Evolutionary conservation across 2,329 filamentous ascomycete species (phyloP).

Genomic region (Didymella sp.): DNA sequence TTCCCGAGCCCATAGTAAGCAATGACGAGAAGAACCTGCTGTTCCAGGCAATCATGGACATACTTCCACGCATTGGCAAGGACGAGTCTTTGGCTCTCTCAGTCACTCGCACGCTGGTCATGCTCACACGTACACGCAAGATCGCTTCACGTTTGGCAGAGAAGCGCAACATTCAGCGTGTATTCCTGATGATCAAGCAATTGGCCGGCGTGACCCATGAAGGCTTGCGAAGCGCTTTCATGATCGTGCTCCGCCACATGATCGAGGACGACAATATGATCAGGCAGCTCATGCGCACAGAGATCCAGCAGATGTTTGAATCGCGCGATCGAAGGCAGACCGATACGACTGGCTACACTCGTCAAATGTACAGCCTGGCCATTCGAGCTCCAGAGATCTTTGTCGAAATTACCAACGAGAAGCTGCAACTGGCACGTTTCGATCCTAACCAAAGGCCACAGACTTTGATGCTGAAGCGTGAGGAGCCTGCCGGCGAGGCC

Average conservation of each 20-base stretch:
- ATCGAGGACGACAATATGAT: slow-evolving; percentile 92
- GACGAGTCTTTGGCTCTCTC: slow-evolving; percentile 85
- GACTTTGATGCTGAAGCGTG: slow-evolving; percentile 60
- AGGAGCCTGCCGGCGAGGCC: slow-evolving; percentile 42
- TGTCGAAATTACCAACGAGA: slow-evolving; percentile 84
- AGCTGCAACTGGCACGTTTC: slow-evolving; percentile 75
- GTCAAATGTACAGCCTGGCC: slow-evolving; percentile 78
- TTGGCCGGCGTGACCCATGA: slow-evolving; percentile 79
- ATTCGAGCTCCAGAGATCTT: slow-evolving; percentile 85
- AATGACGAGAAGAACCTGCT: slow-evolving; percentile 72
- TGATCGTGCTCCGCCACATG: slow-evolving; percentile 89
- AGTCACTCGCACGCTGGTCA: slow-evolving; percentile 81
- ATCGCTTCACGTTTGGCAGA: slow-evolving; percentile 80
- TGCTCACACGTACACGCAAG: slow-evolving; percentile 79
- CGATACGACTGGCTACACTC: slow-evolving; percentile 76
- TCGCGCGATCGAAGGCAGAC: slow-evolving; percentile 56
- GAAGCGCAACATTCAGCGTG: slow-evolving; percentile 84
- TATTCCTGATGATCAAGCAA: slow-evolving; percentile 96
- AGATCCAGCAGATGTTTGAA: slow-evolving; percentile 82
- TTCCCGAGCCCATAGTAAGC: slow-evolving; percentile 68
- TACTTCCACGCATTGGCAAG: slow-evolving; percentile 86
- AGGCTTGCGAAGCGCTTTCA: slow-evolving; percentile 75
- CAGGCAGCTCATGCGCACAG: slow-evolving; percentile 88
- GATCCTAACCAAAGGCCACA: slow-evolving; percentile 63
- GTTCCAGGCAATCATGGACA: slow-evolving; percentile 78